Conservation (phyloP, 208 protist genomes). For the Leishmania tarentolae region DNA sequence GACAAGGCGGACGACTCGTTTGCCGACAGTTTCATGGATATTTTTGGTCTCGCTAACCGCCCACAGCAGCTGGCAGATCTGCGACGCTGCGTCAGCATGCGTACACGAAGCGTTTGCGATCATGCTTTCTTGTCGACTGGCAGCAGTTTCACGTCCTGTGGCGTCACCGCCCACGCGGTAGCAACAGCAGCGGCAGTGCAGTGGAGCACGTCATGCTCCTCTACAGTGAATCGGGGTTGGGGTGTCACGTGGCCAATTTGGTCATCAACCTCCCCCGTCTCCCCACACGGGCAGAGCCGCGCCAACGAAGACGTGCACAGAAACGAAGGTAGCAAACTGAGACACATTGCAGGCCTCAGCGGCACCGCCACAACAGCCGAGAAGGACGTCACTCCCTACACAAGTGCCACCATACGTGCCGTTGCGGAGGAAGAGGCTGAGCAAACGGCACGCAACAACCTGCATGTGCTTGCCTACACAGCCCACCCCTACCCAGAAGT, state of each 20-base stretch:
- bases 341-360: background rate
- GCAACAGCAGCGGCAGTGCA: background rate
- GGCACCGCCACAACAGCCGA: background rate
- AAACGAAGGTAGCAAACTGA: constrained; percentile 4
- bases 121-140: background rate
- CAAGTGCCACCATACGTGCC: background rate
- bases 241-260: background rate
- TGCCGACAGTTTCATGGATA: constrained; percentile 32
- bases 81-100: constrained; percentile 19
- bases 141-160: background rate
- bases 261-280: background rate
- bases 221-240: background rate
- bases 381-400: background rate
- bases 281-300: constrained; percentile 5
- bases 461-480: constrained; percentile 67
- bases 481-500: constrained; percentile 39
- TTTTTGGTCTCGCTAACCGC: constrained; percentile 28
- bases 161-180: background rate
- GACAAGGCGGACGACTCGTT: constrained; percentile 38
- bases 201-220: constrained; percentile 1
- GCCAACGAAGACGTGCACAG: background rate
- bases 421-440: constrained; percentile 12
- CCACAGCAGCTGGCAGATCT: constrained; percentile 30
- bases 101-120: background rate
- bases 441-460: constrained; percentile 21